Conservation (phyloP, 192 early-diverging fungal species). For the Chytriomyces sp. region DNA sequence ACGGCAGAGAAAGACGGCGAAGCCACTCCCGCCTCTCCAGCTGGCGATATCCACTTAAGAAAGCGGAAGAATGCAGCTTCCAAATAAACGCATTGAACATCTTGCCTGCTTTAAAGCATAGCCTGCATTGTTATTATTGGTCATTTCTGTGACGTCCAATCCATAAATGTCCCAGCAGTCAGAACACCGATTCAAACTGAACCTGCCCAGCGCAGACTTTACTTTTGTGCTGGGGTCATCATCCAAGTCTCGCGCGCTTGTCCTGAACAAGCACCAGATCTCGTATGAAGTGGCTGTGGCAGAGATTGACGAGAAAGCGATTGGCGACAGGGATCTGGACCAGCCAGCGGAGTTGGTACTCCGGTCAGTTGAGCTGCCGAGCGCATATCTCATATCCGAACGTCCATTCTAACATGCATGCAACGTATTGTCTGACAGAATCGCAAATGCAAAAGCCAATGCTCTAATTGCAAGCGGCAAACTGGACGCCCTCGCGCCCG, state of each 20-base stretch:
- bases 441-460: slow-evolving; percentile 54
- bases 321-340: slow-evolving; percentile 24
- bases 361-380: neutral
- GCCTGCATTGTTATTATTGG: too few relatives aligned
- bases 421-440: neutral
- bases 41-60: too few relatives aligned
- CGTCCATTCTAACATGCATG: too few relatives aligned
- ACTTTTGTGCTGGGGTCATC: slow-evolving; percentile 53
- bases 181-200: neutral
- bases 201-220: slow-evolving; percentile 1
- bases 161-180: too few relatives aligned
- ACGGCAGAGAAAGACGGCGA: too few relatives aligned
- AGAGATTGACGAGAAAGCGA: slow-evolving; percentile 56
- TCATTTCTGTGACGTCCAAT: too few relatives aligned
- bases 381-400: too few relatives aligned
- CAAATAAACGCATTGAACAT: too few relatives aligned
- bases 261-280: slow-evolving; percentile 39
- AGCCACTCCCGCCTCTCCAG: too few relatives aligned
- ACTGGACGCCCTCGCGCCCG: slow-evolving; percentile 12
- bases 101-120: too few relatives aligned
- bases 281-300: slow-evolving; percentile 41
- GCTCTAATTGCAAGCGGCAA: slow-evolving; percentile 38
- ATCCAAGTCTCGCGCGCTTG: slow-evolving; percentile 48
- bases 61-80: too few relatives aligned
- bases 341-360: slow-evolving; percentile 34